phyloP scores from a whole-genome alignment of 139 green algal genomes.

The Ettlia oleoabundans region DNA sequence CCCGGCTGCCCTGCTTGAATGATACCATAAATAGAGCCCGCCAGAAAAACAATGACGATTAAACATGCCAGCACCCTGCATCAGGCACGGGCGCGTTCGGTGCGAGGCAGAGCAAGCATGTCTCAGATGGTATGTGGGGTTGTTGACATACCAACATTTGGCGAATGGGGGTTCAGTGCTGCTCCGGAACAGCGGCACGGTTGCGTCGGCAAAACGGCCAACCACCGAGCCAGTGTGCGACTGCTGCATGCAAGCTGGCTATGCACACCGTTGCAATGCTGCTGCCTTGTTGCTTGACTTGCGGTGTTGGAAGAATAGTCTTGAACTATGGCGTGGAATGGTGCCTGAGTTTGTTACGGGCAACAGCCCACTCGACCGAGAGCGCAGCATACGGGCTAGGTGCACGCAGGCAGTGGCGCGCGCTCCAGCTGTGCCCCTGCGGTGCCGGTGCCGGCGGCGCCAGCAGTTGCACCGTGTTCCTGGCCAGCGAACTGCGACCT shows the following conservation, averaged over 20 bases:
- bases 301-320: neutral
- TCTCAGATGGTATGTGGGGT: neutral
- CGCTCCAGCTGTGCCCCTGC: no score
- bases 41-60: neutral
- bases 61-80: neutral
- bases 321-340: neutral
- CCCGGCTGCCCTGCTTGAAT: neutral
- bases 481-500: no score
- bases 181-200: no score
- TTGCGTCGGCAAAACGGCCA: no score
- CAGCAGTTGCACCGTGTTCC: no score
- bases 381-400: slow-evolving; percentile 1
- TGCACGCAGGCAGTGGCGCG: neutral
- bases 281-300: neutral
- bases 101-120: neutral
- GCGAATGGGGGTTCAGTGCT: no score
- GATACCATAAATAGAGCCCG: neutral
- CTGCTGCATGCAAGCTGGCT: neutral
- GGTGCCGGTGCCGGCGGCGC: no score
- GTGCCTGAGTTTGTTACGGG: slow-evolving; percentile 1
- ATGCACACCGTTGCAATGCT: neutral
- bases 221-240: no score
- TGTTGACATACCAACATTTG: neutral
- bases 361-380: slow-evolving; percentile 21
- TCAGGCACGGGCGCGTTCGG: no score